A percentile compares a stretch with the other conserved stretches of the same genome.
phyloP scores from a whole-genome alignment of 768 basidiomycete species.

The Mycena leptocephala region DNA sequence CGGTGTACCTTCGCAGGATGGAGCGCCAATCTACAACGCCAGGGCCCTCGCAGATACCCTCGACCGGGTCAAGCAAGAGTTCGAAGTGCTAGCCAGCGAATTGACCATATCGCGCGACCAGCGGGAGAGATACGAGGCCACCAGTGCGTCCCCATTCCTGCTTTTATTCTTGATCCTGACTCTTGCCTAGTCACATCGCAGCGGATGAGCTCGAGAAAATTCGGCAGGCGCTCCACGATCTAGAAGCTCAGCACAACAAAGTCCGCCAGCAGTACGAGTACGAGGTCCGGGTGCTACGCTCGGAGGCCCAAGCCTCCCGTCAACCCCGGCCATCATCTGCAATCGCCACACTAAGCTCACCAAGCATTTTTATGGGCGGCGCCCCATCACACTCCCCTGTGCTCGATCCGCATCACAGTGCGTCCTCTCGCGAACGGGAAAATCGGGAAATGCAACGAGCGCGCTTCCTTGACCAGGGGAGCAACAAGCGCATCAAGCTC shows the following conservation, averaged over 20 bases:
- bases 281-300: constrained; percentile 25
- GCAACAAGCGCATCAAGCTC: constrained; percentile 31
- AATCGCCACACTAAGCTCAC: constrained; percentile 32
- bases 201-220: constrained; percentile 36
- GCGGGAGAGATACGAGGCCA: constrained; percentile 33
- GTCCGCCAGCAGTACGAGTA: constrained; percentile 32
- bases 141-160: constrained; percentile 17
- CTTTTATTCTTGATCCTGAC: background rate
- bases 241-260: constrained; percentile 22
- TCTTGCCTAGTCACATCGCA: constrained; percentile 18
- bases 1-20: constrained; percentile 17
- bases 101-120: constrained; percentile 32
- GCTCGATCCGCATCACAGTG: constrained; percentile 31
- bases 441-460: constrained; percentile 31
- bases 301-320: background rate
- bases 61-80: constrained; percentile 35
- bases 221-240: constrained; percentile 15
- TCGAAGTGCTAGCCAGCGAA: constrained; percentile 30
- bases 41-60: constrained; percentile 32
- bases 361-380: constrained; percentile 33
- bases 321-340: constrained; percentile 30
- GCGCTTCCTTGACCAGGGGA: constrained; percentile 31
- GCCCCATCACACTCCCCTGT: constrained; percentile 28
- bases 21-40: constrained; percentile 13
- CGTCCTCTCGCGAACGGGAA: constrained; percentile 19